Conservation (phyloP, 1,284 basidiomycete species). For the Microbotryomycetes sp. region DNA sequence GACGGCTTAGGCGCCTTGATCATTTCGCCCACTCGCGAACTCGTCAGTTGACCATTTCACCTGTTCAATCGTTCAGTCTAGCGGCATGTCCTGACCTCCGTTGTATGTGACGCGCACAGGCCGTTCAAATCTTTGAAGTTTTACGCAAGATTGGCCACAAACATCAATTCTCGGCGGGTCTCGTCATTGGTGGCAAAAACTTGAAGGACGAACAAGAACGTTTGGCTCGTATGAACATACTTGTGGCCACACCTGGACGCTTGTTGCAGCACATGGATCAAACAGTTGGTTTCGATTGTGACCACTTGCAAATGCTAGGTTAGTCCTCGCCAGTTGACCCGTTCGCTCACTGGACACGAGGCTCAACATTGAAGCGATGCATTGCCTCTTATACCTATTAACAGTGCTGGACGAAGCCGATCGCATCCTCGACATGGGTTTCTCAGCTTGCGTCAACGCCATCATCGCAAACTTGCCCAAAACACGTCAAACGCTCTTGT, state of each 20-base stretch:
- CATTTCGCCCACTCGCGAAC: constrained; percentile 89
- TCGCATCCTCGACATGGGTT: constrained; percentile 93
- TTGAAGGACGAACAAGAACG: constrained; percentile 84
- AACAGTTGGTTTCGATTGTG: constrained; percentile 87
- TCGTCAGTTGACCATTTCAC: constrained; percentile 51
- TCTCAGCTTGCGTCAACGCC: constrained; percentile 79
- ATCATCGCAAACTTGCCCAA: constrained; percentile 69
- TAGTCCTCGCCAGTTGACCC: constrained; percentile 38
- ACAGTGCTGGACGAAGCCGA: constrained; percentile 94
- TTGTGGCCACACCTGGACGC: constrained; percentile 92
- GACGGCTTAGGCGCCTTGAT: constrained; percentile 87
- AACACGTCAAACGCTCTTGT: constrained; percentile 81
- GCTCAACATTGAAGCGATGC: constrained; percentile 1
- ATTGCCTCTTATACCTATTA: too few relatives aligned
- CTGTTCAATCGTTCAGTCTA: background rate
- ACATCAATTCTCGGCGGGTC: constrained; percentile 87
- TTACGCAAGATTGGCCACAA: constrained; percentile 82
- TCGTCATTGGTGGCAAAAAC: constrained; percentile 95
- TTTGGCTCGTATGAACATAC: constrained; percentile 88
- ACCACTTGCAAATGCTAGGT: constrained; percentile 87
- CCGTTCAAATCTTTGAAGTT: constrained; percentile 96
- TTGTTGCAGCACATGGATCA: constrained; percentile 97
- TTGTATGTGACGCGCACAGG: constrained; percentile 49
- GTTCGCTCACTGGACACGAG: background rate
- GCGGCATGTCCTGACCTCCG: constrained; percentile 11